Evolutionary conservation across 768 basidiomycete genomes (phyloP).

Genomic region (Leccinum olivaceopallidum): DNA sequence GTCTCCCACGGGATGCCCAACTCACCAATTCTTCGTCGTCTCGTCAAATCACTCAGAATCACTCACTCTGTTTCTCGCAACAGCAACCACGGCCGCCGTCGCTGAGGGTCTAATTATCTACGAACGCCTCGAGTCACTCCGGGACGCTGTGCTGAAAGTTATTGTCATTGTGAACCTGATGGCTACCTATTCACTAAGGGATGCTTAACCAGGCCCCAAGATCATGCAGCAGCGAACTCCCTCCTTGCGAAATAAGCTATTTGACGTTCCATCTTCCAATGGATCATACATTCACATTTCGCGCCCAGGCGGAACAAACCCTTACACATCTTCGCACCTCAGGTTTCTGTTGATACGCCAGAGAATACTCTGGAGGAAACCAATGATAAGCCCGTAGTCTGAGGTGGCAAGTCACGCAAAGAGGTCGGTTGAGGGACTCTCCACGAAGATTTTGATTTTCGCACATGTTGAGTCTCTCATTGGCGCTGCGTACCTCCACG

Average conservation of each 20-base stretch:
- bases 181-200: constrained; percentile 63
- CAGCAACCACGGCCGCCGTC: constrained; percentile 56
- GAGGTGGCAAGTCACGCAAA: constrained; percentile 18
- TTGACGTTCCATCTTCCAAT: constrained; percentile 49
- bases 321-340: constrained; percentile 22
- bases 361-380: constrained; percentile 29
- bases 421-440: constrained; percentile 41
- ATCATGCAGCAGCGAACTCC: constrained; percentile 71
- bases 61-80: no score
- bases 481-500: constrained; percentile 74
- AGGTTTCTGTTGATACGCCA: neutral
- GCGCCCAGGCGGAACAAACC: constrained; percentile 43
- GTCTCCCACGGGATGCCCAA: constrained; percentile 50
- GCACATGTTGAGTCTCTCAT: constrained; percentile 85
- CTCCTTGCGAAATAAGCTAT: constrained; percentile 67
- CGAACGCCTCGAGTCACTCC: constrained; percentile 73
- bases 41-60: no score
- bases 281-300: constrained; percentile 63
- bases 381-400: constrained; percentile 18
- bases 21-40: constrained; percentile 54
- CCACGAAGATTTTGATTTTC: constrained; percentile 66
- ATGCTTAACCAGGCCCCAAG: constrained; percentile 60
- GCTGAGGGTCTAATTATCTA: constrained; percentile 63
- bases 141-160: constrained; percentile 75
- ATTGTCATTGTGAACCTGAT: constrained; percentile 58